Conservation (phyloP, 2,329 filamentous ascomycete genomes). For the Onygenales sp. region DNA sequence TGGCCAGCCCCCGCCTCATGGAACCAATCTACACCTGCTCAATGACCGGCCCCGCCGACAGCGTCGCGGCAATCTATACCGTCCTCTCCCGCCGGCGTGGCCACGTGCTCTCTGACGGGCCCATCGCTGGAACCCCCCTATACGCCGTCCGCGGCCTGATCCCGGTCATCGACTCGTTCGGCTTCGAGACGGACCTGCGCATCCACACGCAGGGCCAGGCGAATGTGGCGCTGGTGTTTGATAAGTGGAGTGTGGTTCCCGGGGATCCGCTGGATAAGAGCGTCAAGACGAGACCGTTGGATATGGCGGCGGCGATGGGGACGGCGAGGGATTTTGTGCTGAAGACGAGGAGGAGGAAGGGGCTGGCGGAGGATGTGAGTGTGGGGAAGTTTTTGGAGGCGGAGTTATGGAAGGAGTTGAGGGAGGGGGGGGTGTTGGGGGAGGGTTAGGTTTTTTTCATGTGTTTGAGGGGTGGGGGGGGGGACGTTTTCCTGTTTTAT, state of each 20-base stretch:
- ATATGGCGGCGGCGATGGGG: constrained; percentile 78
- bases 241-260: constrained; percentile 91
- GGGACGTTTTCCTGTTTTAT: neutral
- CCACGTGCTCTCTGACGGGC: constrained; percentile 88
- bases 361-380: constrained; percentile 86
- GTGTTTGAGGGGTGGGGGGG: neutral
- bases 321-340: constrained; percentile 93
- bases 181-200: constrained; percentile 92
- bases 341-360: constrained; percentile 89
- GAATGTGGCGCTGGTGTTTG: constrained; percentile 84
- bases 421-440: constrained; percentile 80
- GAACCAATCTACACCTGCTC: constrained; percentile 89
- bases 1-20: constrained; percentile 94
- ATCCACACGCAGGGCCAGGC: constrained; percentile 94
- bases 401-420: constrained; percentile 78
- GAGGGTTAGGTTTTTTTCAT: constrained; percentile 24
- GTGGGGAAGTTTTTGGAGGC: constrained; percentile 95
- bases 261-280: constrained; percentile 89
- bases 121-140: constrained; percentile 85
- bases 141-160: constrained; percentile 86
- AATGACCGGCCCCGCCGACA: constrained; percentile 85
- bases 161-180: constrained; percentile 94
- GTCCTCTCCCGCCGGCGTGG: constrained; percentile 80
- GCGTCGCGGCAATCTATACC: constrained; percentile 82
- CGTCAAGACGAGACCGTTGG: constrained; percentile 70